phyloP scores from a whole-genome alignment of 306 rosid species.

The Pyrus pyrifolia region DNA sequence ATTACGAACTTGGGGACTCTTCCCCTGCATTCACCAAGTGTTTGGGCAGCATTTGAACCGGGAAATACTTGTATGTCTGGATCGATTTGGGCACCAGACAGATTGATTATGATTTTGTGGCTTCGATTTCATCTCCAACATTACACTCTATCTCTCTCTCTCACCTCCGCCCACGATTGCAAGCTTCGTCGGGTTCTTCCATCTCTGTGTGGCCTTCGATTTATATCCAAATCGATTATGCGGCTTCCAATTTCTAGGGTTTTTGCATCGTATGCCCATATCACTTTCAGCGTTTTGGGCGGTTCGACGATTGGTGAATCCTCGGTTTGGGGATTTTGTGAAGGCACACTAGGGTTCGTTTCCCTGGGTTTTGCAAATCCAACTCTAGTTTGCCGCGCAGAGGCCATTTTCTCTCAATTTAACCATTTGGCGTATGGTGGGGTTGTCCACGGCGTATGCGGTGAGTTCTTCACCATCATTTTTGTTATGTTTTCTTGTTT shows the following conservation, averaged over 20 bases:
- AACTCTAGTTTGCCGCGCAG: conserved; percentile 17
- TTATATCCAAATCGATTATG: conserved; percentile 40
- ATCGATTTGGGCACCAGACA: too few relatives aligned
- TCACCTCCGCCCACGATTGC: conserved; percentile 49
- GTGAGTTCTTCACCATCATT: conserved; percentile 44
- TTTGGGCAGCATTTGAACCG: too few relatives aligned
- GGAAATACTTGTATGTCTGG: too few relatives aligned
- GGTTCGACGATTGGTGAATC: conserved; percentile 19
- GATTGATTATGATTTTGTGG: too few relatives aligned
- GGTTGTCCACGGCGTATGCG: conserved; percentile 92
- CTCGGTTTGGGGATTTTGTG: conserved; percentile 16
- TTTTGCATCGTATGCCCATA: conserved; percentile 1
- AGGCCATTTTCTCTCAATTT: conserved; percentile 25
- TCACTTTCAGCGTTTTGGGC: background rate
- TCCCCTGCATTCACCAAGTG: too few relatives aligned
- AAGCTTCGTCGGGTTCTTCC: conserved; percentile 29
- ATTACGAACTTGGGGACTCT: too few relatives aligned
- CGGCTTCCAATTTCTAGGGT: conserved; percentile 45
- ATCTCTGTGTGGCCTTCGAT: conserved; percentile 16
- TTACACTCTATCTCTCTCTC: conserved; percentile 14
- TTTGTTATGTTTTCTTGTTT: background rate
- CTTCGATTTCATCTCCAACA: conserved; percentile 1
- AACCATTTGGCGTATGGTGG: conserved; percentile 96
- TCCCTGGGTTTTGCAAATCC: conserved; percentile 58
- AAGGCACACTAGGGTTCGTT: conserved; percentile 52